Evolutionary conservation across 345 rosid genomes (phyloP).

Genomic region (Gossypium bickii): DNA sequence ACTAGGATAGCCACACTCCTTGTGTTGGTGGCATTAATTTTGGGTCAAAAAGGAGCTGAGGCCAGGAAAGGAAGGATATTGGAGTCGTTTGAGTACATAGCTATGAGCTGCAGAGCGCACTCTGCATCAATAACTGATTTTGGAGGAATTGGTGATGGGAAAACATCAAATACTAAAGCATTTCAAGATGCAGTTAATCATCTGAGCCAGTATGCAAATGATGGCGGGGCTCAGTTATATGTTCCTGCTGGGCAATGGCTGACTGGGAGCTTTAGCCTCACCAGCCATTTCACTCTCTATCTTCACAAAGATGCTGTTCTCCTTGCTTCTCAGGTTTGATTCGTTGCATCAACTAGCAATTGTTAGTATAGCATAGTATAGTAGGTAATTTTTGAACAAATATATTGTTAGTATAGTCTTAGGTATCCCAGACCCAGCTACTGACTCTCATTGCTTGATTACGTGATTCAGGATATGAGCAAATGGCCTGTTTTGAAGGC

Average conservation of each 20-base stretch:
- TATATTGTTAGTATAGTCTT: no score
- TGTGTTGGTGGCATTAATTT: conserved; percentile 19
- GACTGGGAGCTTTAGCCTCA: conserved; percentile 77
- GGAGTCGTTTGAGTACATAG: conserved; percentile 60
- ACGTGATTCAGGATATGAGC: conserved; percentile 40
- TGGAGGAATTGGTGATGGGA: conserved; percentile 88
- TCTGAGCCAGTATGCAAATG: conserved; percentile 45
- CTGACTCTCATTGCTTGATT: background rate
- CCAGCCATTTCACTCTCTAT: conserved; percentile 82
- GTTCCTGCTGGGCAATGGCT: conserved; percentile 87
- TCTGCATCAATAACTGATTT: conserved; percentile 76
- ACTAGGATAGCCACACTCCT: conserved; percentile 14
- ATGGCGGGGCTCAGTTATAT: conserved; percentile 70
- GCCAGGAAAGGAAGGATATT: conserved; percentile 29
- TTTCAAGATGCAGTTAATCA: conserved; percentile 58
- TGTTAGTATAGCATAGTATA: no score
- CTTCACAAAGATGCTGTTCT: conserved; percentile 78
- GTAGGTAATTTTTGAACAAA: no score
- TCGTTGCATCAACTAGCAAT: background rate
- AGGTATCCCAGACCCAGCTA: no score
- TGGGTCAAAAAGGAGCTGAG: conserved; percentile 33
- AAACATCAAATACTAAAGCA: conserved; percentile 72
- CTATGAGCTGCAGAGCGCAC: conserved; percentile 71
- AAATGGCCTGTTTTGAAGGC: conserved; percentile 73
- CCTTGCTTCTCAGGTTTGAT: conserved; percentile 71